Conservation (phyloP, 768 basidiomycete species). For the Boletellus ananas region DNA sequence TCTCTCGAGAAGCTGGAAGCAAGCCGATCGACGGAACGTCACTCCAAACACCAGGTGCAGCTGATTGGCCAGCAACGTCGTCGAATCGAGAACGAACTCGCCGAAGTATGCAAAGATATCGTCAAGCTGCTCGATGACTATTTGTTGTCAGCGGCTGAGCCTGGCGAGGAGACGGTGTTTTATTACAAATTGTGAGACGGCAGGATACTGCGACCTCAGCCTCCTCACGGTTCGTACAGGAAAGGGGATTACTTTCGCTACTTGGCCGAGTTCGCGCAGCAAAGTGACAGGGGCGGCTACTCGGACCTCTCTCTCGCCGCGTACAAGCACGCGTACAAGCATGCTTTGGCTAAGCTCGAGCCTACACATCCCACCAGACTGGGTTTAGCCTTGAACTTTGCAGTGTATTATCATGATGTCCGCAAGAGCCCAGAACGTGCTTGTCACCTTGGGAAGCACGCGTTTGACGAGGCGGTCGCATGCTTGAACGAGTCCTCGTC, state of each 20-base stretch:
- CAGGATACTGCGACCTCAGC: neutral
- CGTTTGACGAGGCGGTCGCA: conserved; percentile 85
- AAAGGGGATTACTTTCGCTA: conserved; percentile 91
- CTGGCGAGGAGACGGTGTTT: conserved; percentile 83
- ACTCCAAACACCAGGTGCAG: conserved; percentile 43
- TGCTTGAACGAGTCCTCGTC: conserved; percentile 48
- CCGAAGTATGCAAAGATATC: conserved; percentile 76
- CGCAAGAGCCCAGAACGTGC: conserved; percentile 81
- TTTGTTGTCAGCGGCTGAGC: conserved; percentile 58
- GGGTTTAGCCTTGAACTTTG: conserved; percentile 87
- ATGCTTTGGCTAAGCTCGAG: conserved; percentile 69
- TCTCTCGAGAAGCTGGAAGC: conserved; percentile 63
- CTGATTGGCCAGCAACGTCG: conserved; percentile 72
- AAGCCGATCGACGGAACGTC: conserved; percentile 29
- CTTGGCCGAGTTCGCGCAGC: conserved; percentile 79
- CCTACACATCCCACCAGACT: conserved; percentile 83
- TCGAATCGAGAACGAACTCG: conserved; percentile 74
- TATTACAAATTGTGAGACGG: conserved; percentile 78
- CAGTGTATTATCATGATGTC: conserved; percentile 91
- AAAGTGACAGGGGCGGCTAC: conserved; percentile 62
- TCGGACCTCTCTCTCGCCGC: conserved; percentile 77
- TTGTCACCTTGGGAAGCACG: conserved; percentile 86
- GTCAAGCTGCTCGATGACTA: conserved; percentile 61
- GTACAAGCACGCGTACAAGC: conserved; percentile 83
- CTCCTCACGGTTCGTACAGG: conserved; percentile 38